Conservation (phyloP, 2,329 filamentous ascomycete genomes). For the Coniochaeta prunicola region DNA sequence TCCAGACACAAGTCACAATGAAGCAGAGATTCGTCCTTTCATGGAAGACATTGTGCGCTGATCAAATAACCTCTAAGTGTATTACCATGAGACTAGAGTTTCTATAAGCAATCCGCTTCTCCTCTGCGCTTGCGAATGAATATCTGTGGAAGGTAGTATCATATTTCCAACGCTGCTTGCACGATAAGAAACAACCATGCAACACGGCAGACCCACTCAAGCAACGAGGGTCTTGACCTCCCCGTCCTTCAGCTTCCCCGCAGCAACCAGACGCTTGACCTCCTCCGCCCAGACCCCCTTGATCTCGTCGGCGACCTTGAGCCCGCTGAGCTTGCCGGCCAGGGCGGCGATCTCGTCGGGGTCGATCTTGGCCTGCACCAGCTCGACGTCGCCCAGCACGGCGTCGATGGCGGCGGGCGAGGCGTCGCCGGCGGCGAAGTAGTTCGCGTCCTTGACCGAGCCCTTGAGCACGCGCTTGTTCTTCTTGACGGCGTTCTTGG, state of each 20-base stretch:
- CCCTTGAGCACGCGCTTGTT: slow-evolving; percentile 97
- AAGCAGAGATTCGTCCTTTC: no score
- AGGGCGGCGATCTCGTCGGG: slow-evolving; percentile 82
- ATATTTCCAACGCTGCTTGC: neutral
- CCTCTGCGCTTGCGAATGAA: neutral
- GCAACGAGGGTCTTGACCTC: slow-evolving; percentile 60
- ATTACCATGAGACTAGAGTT: neutral
- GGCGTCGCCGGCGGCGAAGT: slow-evolving; percentile 71
- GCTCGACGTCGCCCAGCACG: slow-evolving; percentile 79
- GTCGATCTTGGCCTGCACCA: slow-evolving; percentile 81
- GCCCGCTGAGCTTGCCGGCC: slow-evolving; percentile 69
- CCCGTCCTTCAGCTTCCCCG: slow-evolving; percentile 79
- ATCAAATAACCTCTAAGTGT: no score
- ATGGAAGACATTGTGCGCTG: no score
- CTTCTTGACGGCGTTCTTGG: slow-evolving; percentile 99
- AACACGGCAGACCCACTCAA: neutral
- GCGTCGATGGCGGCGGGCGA: slow-evolving; percentile 73
- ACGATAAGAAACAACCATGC: neutral
- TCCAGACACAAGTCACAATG: no score
- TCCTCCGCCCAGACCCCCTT: slow-evolving; percentile 77
- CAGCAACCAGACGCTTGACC: slow-evolving; percentile 67
- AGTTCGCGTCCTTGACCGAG: slow-evolving; percentile 95
- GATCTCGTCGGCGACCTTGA: slow-evolving; percentile 77
- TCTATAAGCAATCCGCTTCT: neutral
- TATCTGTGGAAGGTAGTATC: neutral